phyloP scores from a whole-genome alignment of 2,329 filamentous ascomycete species.

The Fusarium chuoi region DNA sequence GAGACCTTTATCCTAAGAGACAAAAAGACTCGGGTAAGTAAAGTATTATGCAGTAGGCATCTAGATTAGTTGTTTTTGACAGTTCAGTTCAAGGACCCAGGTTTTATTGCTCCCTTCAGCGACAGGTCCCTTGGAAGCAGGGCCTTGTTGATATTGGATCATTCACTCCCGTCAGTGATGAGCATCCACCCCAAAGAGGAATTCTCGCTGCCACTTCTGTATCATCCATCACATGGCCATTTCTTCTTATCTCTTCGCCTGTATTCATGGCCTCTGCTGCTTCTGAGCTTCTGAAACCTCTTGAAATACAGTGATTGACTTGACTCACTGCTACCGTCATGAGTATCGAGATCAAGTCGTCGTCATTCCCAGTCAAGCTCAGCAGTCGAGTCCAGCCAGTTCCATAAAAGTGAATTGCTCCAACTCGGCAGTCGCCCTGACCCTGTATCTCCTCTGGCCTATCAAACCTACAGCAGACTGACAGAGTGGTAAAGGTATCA shows the following conservation, averaged over 20 bases:
- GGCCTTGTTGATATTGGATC: conserved; percentile 12
- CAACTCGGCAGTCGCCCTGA: conserved; percentile 45
- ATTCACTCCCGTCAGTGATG: conserved; percentile 15
- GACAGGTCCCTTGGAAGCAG: conserved; percentile 1
- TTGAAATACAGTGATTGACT: not conserved
- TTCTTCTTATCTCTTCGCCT: not conserved
- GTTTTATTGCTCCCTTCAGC: not conserved
- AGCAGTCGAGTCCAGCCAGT: not conserved
- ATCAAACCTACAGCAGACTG: conserved; percentile 13
- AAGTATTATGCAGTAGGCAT: not conserved
- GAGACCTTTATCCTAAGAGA: not conserved
- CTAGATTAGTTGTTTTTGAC: not conserved
- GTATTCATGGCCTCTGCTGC: not conserved
- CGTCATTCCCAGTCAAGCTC: conserved; percentile 11
- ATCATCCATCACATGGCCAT: conserved; percentile 3
- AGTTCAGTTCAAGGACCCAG: not conserved
- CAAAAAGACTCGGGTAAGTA: not conserved
- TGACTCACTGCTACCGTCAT: not conserved
- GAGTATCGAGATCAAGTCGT: conserved; percentile 15
- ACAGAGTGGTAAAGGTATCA: conserved; percentile 22
- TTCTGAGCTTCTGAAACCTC: not conserved
- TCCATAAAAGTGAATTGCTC: conserved; percentile 35
- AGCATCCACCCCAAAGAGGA: conserved; percentile 2
- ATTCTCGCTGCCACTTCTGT: not conserved
- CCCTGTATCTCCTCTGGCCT: conserved; percentile 29